phyloP scores from a whole-genome alignment of 2,329 filamentous ascomycete genomes.

The Piedraia hortae region DNA sequence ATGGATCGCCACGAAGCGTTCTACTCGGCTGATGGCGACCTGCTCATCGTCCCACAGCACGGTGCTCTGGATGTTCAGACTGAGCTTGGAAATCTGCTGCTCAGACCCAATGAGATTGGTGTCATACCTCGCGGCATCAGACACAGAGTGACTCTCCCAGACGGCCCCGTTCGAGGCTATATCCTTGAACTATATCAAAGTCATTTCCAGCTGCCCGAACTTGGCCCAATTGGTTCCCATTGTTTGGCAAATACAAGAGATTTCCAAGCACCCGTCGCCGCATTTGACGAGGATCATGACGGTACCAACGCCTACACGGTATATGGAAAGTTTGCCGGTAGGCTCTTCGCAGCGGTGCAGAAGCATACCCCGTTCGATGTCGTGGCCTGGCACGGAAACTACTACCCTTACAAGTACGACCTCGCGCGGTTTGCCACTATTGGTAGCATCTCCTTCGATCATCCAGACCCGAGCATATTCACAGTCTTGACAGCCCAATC shows the following conservation, averaged over 20 bases:
- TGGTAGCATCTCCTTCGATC: constrained; percentile 31
- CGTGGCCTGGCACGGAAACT: constrained; percentile 44
- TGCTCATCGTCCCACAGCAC: constrained; percentile 36
- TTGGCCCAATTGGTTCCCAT: constrained; percentile 38
- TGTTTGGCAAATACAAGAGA: constrained; percentile 37
- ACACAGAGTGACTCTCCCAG: constrained; percentile 31
- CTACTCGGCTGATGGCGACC: constrained; percentile 52
- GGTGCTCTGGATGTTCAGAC: constrained; percentile 40
- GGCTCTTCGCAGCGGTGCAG: constrained; percentile 32
- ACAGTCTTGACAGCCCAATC: constrained; percentile 38
- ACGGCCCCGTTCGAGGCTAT: constrained; percentile 35
- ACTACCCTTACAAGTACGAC: constrained; percentile 32
- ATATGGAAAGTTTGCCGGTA: constrained; percentile 32
- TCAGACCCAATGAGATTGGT: constrained; percentile 39
- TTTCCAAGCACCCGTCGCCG: constrained; percentile 33
- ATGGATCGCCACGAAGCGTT: constrained; percentile 54
- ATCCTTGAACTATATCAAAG: constrained; percentile 38
- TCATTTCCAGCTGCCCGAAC: constrained; percentile 36
- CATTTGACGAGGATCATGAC: constrained; percentile 26
- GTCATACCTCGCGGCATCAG: constrained; percentile 39
- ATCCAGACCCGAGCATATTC: constrained; percentile 38
- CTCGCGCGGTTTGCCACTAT: constrained; percentile 29
- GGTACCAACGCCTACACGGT: constrained; percentile 24
- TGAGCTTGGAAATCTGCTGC: constrained; percentile 34
- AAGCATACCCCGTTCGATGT: constrained; percentile 42